Base-by-base conservation (phyloP, 2,329 filamentous ascomycete species). In the Cercospora beticola region DNA sequence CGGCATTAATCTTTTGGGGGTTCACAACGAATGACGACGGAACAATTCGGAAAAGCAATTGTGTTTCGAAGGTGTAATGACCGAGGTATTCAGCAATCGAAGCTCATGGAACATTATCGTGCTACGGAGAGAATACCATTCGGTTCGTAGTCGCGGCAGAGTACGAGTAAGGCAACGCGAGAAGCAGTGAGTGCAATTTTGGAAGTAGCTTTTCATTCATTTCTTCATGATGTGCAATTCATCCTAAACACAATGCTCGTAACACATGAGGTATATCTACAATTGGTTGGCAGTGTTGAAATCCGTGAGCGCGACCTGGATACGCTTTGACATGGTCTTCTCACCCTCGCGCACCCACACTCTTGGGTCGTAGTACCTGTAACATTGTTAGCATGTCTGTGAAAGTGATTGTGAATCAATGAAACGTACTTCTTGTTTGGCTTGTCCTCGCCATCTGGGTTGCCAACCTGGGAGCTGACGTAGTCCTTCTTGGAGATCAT, bases 321-420 rank as follows among this genome's bases (percentile, higher is more conserved):
- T 88, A 83, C 95, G 92, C 77, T 86, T 84, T 79, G 86, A 87
- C 95, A 98, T 99, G 79, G 91, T 93, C 90, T 97, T 97, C 89
- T 99, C 95, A 78, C 94, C 95, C 86, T 94, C 92, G 70, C 94
- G 91, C 71, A 97, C 92, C 94, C 94, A 97, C 80, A 97, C 93
- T 83, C 93, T 90, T 76, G 93, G 93, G 84, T 92, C 83, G 78
- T 84, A 83, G 79, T 81, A 83, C 81, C 78, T 77, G 70, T 65
- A 23, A 8, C 16, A 23, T 40, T 23, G 18, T 64, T 64, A 64
- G 62, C 30, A 23, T 31, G 18, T 40, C 10, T 40, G 26, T 31
- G 81, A 82, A 76, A 91, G 89, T 14, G 4, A 5, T 28, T n/a
- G 23, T 16, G 52, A 43, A 56, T 5, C 10, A 16, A 12, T 33